Percentiles rank a stretch among this genome's conserved stretches.
phyloP scores from a whole-genome alignment of 2,329 filamentous ascomycete genomes.

The Didymella exigua region DNA sequence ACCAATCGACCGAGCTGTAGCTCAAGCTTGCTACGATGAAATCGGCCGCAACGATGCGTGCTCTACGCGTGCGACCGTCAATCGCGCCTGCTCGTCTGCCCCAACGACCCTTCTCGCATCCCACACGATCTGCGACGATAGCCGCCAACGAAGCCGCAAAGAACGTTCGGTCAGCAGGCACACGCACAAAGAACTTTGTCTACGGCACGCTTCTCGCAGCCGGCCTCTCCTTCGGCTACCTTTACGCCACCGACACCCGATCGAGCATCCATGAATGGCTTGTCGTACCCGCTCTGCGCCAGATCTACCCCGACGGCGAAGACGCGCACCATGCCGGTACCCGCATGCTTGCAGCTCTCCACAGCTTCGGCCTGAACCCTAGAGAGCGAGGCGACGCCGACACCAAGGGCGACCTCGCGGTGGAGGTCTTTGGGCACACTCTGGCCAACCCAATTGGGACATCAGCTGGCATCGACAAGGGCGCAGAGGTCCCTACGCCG shows the following conservation, averaged over 20 bases:
- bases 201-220: constrained; percentile 62
- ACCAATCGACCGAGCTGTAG: constrained; percentile 28
- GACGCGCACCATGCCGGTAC: constrained; percentile 89
- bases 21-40: constrained; percentile 32
- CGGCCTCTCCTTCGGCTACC: constrained; percentile 53
- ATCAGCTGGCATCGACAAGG: constrained; percentile 94
- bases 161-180: constrained; percentile 48
- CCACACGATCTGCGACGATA: constrained; percentile 32
- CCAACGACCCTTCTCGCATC: constrained; percentile 22
- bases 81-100: constrained; percentile 24
- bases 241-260: constrained; percentile 61
- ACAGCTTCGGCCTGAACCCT: constrained; percentile 76
- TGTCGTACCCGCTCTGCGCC: constrained; percentile 66
- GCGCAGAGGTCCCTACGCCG: constrained; percentile 83
- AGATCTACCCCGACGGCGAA: constrained; percentile 76
- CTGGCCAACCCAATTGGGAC: constrained; percentile 90
- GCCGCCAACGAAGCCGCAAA: constrained; percentile 40
- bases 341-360: constrained; percentile 70
- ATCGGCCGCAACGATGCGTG: constrained; percentile 35
- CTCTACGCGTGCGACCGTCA: constrained; percentile 34
- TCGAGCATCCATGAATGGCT: constrained; percentile 60
- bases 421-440: constrained; percentile 75
- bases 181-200: constrained; percentile 56
- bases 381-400: constrained; percentile 75
- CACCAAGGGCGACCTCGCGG: constrained; percentile 58